Evolutionary conservation across 768 basidiomycete genomes (phyloP), one percentile per base, ranked within the genome.

Genomic region (Podaxis pistillaris): DNA sequence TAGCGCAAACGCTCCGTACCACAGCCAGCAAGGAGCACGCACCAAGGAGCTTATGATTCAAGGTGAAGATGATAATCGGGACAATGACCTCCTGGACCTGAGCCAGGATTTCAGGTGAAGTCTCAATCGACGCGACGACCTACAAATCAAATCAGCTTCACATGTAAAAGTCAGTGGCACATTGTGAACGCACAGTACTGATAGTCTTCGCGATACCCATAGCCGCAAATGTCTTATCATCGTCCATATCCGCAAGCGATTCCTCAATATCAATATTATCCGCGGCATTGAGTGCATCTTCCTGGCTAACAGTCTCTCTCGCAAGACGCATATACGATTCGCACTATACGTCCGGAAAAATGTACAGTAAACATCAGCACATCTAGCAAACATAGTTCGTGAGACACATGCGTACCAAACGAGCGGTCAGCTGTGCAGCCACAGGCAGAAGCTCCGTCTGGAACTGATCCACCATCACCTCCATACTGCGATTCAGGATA

Each of bases 201-300:
- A 94, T 91, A 12, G 93, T 94, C 81, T 93, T 93, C 1, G 91
- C 84, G 30, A 94, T 83, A 50, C 91, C 91, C 90, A 94, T 94
- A 17, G 91, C 90, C 17, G 90, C 87, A 64, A 92, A 91, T 1
- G 89, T 86, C 79, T 94, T 95, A 73, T 94, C 91, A 58, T 93
- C 91, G 58, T 90, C 89, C n/a, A 71, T 77, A 46, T 85, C 83
- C 12, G 72, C 75, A 66, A 87, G 71, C 46, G 85, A 64, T 2
- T 81, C 68, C 30, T 90, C 90, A 37, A 87, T 69, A 64, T 89
- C 87, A 13, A 81, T 75, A 56, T 79, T 80, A 2, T 79, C 75
- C 30, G 72, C 61, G 17, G 64, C 61, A 36, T 57, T 72, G 11
- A 81, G 79, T n/a, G 74, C 71, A 61, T 87, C 86, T 22, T 85